phyloP scores from a whole-genome alignment of 2,329 filamentous ascomycete species.

The Hypoxylon sp. region DNA sequence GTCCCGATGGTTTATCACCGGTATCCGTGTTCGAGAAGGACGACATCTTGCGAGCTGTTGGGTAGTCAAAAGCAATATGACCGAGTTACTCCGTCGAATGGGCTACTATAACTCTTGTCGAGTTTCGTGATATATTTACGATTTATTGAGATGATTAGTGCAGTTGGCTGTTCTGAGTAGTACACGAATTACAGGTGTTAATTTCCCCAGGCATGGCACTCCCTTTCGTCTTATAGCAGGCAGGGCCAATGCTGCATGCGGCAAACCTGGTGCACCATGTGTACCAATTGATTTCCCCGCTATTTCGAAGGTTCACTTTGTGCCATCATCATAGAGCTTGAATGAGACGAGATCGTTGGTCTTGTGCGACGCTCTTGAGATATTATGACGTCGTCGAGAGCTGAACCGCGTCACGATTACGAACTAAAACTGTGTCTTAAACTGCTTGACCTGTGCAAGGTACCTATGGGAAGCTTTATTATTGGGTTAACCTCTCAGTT shows the following conservation, averaged over 20 bases:
- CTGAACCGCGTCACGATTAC: constrained; percentile 40
- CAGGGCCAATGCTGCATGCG: neutral
- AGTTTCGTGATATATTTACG: neutral
- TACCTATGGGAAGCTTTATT: too few species aligned
- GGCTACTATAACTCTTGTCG: neutral
- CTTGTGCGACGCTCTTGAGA: constrained; percentile 4
- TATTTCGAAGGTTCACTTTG: constrained; percentile 11
- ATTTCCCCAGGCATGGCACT: constrained; percentile 20
- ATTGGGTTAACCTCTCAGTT: too few species aligned
- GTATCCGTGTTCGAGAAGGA: constrained; percentile 41
- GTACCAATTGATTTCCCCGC: constrained; percentile 13
- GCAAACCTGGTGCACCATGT: constrained; percentile 13
- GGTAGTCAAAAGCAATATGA: neutral
- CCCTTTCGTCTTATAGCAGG: constrained; percentile 23
- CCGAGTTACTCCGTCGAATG: neutral
- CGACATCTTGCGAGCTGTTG: constrained; percentile 25
- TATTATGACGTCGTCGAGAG: constrained; percentile 39
- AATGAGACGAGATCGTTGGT: constrained; percentile 17
- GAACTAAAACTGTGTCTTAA: constrained; percentile 16
- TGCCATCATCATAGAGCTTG: constrained; percentile 33
- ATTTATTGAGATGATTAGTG: neutral
- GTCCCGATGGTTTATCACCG: constrained; percentile 57
- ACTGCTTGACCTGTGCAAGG: too few species aligned
- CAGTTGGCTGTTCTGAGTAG: neutral
- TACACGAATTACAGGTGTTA: neutral